Base-by-base conservation (phyloP, 2,329 filamentous ascomycete species). In the Trichophyton rubrum region DNA sequence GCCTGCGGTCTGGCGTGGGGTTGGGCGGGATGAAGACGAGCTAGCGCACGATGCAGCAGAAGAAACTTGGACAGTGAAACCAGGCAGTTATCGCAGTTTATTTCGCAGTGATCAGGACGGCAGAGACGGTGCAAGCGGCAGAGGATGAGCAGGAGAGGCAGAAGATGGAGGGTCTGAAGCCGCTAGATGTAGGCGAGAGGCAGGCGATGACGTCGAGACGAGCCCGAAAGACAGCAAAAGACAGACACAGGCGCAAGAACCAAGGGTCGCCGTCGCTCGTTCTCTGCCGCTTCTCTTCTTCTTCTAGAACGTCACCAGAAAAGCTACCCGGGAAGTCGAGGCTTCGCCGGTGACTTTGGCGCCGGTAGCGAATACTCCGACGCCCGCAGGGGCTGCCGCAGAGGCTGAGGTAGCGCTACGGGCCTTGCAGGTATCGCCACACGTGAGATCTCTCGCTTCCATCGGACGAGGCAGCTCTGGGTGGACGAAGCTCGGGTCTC, bases 241-340 rank as follows among this genome's bases (percentile, higher is more conserved):
- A 51, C 22, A 49, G 45, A 27, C 6, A 51, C 20, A 30, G 8
- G 13, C n/a, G 40, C 30, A 9, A 27, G 47, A 33, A 30, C 13
- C 11, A 3, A 13, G 22, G 33, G 49, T 24, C 43, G 17, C 5
- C 43, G 3, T 20, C 43, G 17, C 15, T 47, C 43, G 27, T 47
- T 47, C 17, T 22, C 33, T 38, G 8, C 33, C 11, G 8, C 33
- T 38, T 38, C 33, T 38, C 9, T 35, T 9, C 8, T 47, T 11
- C 20, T 55, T 55, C 49, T 55, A 55, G 49, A 55, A 55, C 49
- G 49, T 55, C 49, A 55, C 49, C 49, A 55, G 49, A 6, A 27
- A 53, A 53, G 49, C 22, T 33, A 47, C 17, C 40, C 17, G 17
- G n/a, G n/a, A n/a, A n/a, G n/a, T n/a, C n/a, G n/a, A n/a, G n/a